Conservation (phyloP, 1,139 yeast species). For the Zygosaccharomyces sapae region DNA sequence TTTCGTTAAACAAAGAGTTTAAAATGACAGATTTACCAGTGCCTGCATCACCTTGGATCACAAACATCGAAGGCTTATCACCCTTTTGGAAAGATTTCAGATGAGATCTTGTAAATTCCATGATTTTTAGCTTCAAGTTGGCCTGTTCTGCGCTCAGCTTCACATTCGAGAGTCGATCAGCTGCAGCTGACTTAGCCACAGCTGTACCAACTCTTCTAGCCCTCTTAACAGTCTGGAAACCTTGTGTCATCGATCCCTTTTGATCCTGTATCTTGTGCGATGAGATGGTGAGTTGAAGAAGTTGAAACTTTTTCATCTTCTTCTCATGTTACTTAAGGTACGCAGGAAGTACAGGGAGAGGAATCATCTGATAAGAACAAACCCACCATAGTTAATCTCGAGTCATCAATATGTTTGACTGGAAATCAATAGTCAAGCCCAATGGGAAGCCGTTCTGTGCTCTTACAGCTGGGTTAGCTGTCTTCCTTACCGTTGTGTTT, state of each 20-base stretch:
- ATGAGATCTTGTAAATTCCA: conserved; percentile 31
- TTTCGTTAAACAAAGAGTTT: conserved; percentile 68
- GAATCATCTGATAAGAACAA: conserved; percentile 1
- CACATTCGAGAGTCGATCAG: conserved; percentile 37
- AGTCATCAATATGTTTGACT: conserved; percentile 9
- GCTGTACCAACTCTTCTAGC: conserved; percentile 11
- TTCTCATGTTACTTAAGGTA: neutral
- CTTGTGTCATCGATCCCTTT: conserved; percentile 15
- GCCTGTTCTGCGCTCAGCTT: conserved; percentile 38
- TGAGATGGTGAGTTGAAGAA: neutral
- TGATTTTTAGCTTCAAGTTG: conserved; percentile 28
- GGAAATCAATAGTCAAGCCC: conserved; percentile 22
- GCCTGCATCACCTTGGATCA: conserved; percentile 49
- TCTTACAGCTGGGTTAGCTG: conserved; percentile 56
- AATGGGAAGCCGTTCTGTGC: conserved; percentile 52
- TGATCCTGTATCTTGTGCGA: neutral
- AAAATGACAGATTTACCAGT: conserved; percentile 64
- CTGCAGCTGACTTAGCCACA: conserved; percentile 26
- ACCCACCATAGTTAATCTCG: conserved; percentile 11
- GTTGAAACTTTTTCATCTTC: neutral
- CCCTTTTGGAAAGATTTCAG: conserved; percentile 20
- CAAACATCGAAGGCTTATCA: conserved; percentile 36
- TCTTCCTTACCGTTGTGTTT: conserved; percentile 49
- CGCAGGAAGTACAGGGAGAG: neutral
- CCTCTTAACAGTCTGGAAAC: conserved; percentile 8